Evolutionary conservation across 768 basidiomycete genomes (phyloP), one percentile per base, ranked within the genome.

Genomic region (Chalciporus piperatus): DNA sequence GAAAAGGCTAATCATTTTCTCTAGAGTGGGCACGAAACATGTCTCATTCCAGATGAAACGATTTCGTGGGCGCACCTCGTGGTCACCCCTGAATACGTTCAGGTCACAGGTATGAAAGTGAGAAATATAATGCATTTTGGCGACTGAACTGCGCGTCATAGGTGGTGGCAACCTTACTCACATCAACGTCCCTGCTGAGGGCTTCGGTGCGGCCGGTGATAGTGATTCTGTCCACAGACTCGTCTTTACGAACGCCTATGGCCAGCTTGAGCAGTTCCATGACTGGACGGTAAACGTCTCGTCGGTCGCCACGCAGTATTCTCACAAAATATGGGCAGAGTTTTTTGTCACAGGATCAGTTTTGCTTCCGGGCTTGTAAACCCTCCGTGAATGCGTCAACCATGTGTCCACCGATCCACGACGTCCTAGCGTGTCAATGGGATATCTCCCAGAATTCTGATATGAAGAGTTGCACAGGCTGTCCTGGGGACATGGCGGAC

Each of bases 361-460:
- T 88, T 70, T 91, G 87, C 71, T 79, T 89, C 72, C 81, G 87
- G 41, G 85, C 79, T 14, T 89, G 85, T 67, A 81, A 80, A 49
- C 77, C 79, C 22, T 67, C 67, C 32, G 72, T 71, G 1, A 69
- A 66, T 20, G 80, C 84, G 2, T 77, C 81, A 1, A 65, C 61
- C 3, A 70, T 75, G 58, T 89, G 85, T 64, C 74, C 87, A 58
- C 84, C 84, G 57, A 81, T 85, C 55, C 73, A 76, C 62, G 76
- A 79, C 47, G 50, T 72, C 22, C 74, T 81, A 71, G 84, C 83
- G 13, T 80, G 87, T 60, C 65, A 33, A 5, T 86, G 84, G 81
- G 82, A 85, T 59, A 82, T 83, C 76, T 80, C 81, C 11, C 78
- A 64, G 14, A 74, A 73, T 48, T 81, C 79, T 55, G 70, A 61